These are phyloP conservation scores for Leccinum imitatum DNA, from an alignment of 768 basidiomycete species.

Conservation along the genomic window DNA sequence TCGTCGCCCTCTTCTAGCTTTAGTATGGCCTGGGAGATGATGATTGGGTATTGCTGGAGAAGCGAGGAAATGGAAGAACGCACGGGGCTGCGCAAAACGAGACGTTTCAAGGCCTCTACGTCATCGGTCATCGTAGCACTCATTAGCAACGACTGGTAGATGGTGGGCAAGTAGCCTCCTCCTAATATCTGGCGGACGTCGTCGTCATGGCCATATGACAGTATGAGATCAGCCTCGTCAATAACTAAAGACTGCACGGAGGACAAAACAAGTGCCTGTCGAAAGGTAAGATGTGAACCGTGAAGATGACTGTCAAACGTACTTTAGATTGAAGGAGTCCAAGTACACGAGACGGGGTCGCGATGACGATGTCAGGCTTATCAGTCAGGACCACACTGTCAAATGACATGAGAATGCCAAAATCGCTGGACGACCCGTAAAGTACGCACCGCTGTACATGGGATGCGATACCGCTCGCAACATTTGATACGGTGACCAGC, in stretches of 20 bases:
- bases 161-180: too few species aligned
- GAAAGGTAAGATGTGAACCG: conserved; percentile 1
- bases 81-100: too few species aligned
- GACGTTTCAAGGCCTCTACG: too few species aligned
- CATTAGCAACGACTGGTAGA: too few species aligned
- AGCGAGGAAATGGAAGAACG: too few species aligned
- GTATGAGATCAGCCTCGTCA: conserved; percentile 95
- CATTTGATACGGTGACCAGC: conserved; percentile 68
- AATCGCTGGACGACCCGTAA: neutral
- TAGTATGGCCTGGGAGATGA: too few species aligned
- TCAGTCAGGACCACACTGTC: conserved; percentile 58
- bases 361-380: conserved; percentile 75
- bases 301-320: conserved; percentile 8
- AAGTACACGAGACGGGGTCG: conserved; percentile 73
- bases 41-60: too few species aligned
- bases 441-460: conserved; percentile 69
- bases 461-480: conserved; percentile 67
- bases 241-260: conserved; percentile 86
- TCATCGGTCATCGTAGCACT: too few species aligned
- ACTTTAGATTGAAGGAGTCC: conserved; percentile 71
- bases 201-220: conserved; percentile 96
- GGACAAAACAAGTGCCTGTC: conserved; percentile 60
- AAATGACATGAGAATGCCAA: conserved; percentile 1
- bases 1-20: too few species aligned
- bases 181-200: conserved; percentile 51